A percentile compares a stretch with the other conserved stretches of the same genome.
Evolutionary conservation across 768 basidiomycete species (phyloP).

Genomic region (Termitomyces sp.): DNA sequence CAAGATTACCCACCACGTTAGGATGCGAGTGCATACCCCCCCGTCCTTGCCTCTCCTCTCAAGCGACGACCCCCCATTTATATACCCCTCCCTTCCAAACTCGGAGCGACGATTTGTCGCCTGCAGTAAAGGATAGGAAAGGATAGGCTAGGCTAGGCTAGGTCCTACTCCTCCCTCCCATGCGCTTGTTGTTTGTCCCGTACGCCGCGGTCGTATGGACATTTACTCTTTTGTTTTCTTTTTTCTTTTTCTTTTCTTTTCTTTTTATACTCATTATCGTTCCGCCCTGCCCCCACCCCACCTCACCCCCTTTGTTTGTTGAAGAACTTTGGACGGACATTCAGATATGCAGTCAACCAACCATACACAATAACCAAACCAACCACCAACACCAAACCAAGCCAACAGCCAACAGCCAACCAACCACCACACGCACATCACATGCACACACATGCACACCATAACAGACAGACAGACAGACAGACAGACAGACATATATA

Average conservation of each 20-base stretch:
- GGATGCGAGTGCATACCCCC: conserved; percentile 15
- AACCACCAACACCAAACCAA: too few relatives aligned
- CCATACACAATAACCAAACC: conserved; percentile 7
- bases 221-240: too few relatives aligned
- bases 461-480: too few relatives aligned
- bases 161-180: conserved; percentile 12
- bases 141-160: conserved; percentile 9
- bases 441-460: conserved; percentile 1
- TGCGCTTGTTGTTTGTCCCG: conserved; percentile 12
- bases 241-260: too few relatives aligned
- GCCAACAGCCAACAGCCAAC: too few relatives aligned
- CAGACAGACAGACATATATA: conserved; percentile 11
- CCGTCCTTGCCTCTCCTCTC: not conserved
- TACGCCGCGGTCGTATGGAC: conserved; percentile 17
- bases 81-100: conserved; percentile 19
- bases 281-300: too few relatives aligned
- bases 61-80: conserved; percentile 6
- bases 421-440: conserved; percentile 7
- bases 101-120: conserved; percentile 16
- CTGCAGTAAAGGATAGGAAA: conserved; percentile 11
- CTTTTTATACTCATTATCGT: conserved; percentile 16
- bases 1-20: conserved; percentile 5
- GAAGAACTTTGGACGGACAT: conserved; percentile 27
- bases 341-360: conserved; percentile 19
- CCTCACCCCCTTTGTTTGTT: conserved; percentile 17